A percentile compares a stretch with the other conserved stretches of the same genome.
Conservation (phyloP, 2,329 filamentous ascomycete species). For the Mycocentrospora acerina region DNA sequence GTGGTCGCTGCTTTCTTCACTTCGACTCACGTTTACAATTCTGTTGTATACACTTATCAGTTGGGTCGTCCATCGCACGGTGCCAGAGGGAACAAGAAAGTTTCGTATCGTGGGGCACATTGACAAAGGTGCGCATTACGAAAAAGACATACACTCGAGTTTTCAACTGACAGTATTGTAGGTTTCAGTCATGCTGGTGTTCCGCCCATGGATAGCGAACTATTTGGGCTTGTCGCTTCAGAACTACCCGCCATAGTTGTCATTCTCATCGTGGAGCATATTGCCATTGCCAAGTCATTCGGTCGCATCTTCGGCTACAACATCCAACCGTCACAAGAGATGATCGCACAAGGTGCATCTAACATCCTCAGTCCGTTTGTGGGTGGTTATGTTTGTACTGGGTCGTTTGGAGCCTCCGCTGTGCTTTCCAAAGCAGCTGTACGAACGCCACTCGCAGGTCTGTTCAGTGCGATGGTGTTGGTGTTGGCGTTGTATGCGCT, state of each 20-base stretch:
- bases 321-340: conserved; percentile 89
- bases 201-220: conserved; percentile 63
- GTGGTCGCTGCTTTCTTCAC: conserved; percentile 83
- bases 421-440: conserved; percentile 95
- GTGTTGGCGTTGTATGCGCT: conserved; percentile 84
- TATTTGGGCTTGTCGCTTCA: conserved; percentile 67
- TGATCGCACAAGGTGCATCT: conserved; percentile 85
- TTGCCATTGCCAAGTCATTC: conserved; percentile 93
- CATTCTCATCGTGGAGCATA: conserved; percentile 89
- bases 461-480: conserved; percentile 80
- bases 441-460: conserved; percentile 80
- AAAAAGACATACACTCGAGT: background rate
- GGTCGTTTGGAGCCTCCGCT: conserved; percentile 89
- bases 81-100: conserved; percentile 45
- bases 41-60: conserved; percentile 86
- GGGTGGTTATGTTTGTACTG: conserved; percentile 84
- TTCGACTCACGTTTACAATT: conserved; percentile 86
- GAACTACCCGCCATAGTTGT: conserved; percentile 83
- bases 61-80: conserved; percentile 65
- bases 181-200: conserved; percentile 77
- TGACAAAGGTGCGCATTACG: conserved; percentile 61
- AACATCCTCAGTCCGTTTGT: conserved; percentile 87
- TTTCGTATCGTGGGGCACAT: conserved; percentile 76
- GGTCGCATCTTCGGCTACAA: conserved; percentile 90
- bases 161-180: conserved; percentile 19